Evolutionary conservation across 345 rosid genomes (phyloP), one percentile per base, ranked within the genome.

Genomic region (Populus davidiana): DNA sequence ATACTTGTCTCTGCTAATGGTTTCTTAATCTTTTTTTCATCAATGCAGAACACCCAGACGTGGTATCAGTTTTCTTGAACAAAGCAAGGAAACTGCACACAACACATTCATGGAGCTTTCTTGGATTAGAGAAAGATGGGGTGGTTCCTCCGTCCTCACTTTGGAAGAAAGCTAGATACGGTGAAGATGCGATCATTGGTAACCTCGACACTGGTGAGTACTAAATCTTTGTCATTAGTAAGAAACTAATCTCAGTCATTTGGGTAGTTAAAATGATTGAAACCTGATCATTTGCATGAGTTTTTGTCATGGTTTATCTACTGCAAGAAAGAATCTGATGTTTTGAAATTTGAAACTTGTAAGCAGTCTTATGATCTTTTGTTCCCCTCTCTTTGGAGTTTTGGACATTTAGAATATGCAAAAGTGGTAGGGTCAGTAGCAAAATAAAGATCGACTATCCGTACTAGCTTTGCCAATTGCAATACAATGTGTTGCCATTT

Each of bases 101-200:
- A 1, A 90, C 94, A 69, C 82, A 73, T 20, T 89, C 97, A 38
- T 89, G 94, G 97, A 73, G 79, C 43, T 91, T 92, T 74, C 82
- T 90, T 75, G 84, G 88, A 49, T 79, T 90, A 44, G 89, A 82
- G 80, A 87, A 66, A 47, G 69, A 79, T 69, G 86, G 87, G 21
- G 47, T 72, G 16, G 50, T 88, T 77, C 88, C 80, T 21, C 20
- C 31, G 1, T 65, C 73, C n/a, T 90, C 93, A 2, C 66, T 86
- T 0, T 89, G 91, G 94, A 85, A 47, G 7, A 86, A 68, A 69
- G 84, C 90, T 3, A 80, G 79, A 49, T 92, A 75, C 56, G 94
- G 96, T 61, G 74, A 79, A 36, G 90, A 84, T 72, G 76, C 75
- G 33, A 92, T 92, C 77, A 88, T 92, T 12, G 93, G 79, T 16